phyloP scores from a whole-genome alignment of 345 rosid genomes.

The Linum tenue region DNA sequence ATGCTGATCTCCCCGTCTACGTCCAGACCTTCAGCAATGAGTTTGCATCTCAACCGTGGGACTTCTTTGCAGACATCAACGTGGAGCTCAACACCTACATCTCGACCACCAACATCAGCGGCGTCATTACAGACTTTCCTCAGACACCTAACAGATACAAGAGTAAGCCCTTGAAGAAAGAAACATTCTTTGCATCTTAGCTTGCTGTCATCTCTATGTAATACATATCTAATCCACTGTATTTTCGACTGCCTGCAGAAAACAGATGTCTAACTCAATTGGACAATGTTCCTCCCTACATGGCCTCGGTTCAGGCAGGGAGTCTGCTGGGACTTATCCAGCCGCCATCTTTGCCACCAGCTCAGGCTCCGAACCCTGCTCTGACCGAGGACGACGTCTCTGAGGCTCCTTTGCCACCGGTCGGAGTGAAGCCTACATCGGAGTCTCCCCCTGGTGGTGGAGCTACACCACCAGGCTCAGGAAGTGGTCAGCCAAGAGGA shows the following conservation, averaged over 20 bases:
- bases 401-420: neutral
- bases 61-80: slow-evolving; percentile 3
- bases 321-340: neutral
- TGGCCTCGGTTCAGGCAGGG: neutral
- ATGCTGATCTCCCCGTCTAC: neutral
- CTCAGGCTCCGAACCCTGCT: slow-evolving; percentile 2
- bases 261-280: neutral
- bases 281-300: neutral
- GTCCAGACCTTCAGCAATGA: slow-evolving; percentile 12
- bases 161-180: slow-evolving; percentile 1
- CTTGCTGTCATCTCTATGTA: neutral
- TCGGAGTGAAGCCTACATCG: neutral
- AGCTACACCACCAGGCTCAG: slow-evolving; percentile 17
- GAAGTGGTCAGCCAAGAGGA: neutral
- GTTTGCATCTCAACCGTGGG: slow-evolving; percentile 11
- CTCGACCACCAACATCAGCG: neutral
- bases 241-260: neutral
- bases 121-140: slow-evolving; percentile 9
- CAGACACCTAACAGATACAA: slow-evolving; percentile 7
- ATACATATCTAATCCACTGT: neutral
- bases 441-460: slow-evolving; percentile 10
- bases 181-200: neutral
- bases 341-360: neutral
- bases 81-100: slow-evolving; percentile 6
- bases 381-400: neutral